Percentiles rank a stretch among this genome's conserved stretches.
phyloP scores from a whole-genome alignment of 2,329 filamentous ascomycete genomes.

The Aspergillus luchuensis region DNA sequence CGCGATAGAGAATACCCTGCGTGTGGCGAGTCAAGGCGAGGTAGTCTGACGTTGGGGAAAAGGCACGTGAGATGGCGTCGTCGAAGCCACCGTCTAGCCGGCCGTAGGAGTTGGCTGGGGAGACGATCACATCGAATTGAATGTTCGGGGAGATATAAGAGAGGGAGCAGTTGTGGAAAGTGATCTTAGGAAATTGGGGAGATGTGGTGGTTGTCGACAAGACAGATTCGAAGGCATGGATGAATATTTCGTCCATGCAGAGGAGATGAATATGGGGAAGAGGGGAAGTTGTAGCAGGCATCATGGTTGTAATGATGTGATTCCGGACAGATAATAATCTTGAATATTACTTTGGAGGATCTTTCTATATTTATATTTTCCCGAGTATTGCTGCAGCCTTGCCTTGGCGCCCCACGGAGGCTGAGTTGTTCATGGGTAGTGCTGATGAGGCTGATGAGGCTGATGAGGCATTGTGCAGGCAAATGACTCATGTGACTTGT shows the following conservation, averaged over 20 bases:
- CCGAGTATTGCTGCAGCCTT: too few species aligned
- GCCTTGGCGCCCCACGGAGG: too few species aligned
- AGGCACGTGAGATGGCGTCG: slow-evolving; percentile 54
- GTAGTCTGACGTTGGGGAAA: slow-evolving; percentile 50
- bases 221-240: slow-evolving; percentile 42
- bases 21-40: slow-evolving; percentile 50
- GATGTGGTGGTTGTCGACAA: slow-evolving; percentile 35
- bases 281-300: not conserved
- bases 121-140: slow-evolving; percentile 54
- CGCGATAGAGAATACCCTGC: slow-evolving; percentile 50
- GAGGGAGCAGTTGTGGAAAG: slow-evolving; percentile 41
- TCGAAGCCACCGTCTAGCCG: slow-evolving; percentile 59
- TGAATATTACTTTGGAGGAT: too few species aligned
- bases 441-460: too few species aligned
- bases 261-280: slow-evolving; percentile 48
- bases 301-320: too few species aligned
- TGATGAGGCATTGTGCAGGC: too few species aligned
- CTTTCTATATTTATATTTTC: too few species aligned
- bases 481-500: too few species aligned
- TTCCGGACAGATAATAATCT: too few species aligned
- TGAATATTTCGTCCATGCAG: slow-evolving; percentile 44
- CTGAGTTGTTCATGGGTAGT: too few species aligned
- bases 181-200: slow-evolving; percentile 29
- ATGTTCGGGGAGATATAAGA: slow-evolving; percentile 37
- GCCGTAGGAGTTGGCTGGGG: slow-evolving; percentile 58